Base-by-base conservation (phyloP, 305 asterid genomes). In the Fraxinus latifolia region DNA sequence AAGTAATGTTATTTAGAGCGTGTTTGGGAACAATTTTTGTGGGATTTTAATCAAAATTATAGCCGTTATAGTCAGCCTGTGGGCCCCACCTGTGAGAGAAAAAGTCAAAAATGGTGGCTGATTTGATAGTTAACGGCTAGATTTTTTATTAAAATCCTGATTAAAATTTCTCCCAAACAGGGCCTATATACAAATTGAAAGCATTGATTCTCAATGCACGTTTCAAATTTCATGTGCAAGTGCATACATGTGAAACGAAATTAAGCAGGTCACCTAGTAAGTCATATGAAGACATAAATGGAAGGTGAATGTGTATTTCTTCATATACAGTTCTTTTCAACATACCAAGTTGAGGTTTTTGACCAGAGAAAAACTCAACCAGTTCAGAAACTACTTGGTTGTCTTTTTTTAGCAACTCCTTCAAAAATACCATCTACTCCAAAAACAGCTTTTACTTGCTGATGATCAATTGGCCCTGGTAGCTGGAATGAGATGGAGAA, bases 391-490 rank as follows among this genome's bases (percentile, higher is more conserved):
- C 76, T 71, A 31, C 25, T 23, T 14, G 70, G 79, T n/a, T 11
- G 34, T 62, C 53, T 85, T 83, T 89, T 89, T 80, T 84, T 83
- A 62, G 86, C 90, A 65, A 85, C 65, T 34, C 89, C 92, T 83
- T 89, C 91, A 58, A 89, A 85, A 82, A 88, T 79, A 19, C 91
- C 91, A 44, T 89, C 91, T 78, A 83, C 60, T 23, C 90, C 88
- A 62, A 86, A 89, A 25, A 78, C 44, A 50, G 86, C 82, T 29
- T 33, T 79, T 31, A 88, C 23, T 53, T 81, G 82, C 34, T 78
- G 82, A 65, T 80, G 78, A 77, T 85, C 90, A 82, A 87, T 79
- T 25, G 92, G 87, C 62, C 88, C 91, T 15, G 91, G 89, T 21
- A 89, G 86, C 83, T 73, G 70, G 70, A 60, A 60, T 60, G 70